These are phyloP conservation scores for Fusarium chlamydosporum DNA, from an alignment of 2,329 filamentous ascomycete genomes.

Conservation along the genomic window DNA sequence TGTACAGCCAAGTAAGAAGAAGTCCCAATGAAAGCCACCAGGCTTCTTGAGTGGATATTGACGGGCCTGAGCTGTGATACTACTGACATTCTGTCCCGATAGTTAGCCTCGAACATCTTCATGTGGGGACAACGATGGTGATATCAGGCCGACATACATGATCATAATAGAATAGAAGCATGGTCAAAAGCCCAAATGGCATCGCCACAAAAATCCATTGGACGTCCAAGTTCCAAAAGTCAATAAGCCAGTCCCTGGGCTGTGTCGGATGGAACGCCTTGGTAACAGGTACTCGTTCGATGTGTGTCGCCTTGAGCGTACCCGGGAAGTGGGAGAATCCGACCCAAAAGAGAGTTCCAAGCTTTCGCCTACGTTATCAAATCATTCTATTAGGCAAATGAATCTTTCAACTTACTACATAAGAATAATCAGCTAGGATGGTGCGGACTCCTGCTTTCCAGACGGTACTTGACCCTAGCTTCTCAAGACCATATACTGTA, in stretches of 20 bases:
- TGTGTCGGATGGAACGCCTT: constrained; percentile 5
- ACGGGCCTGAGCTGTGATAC: constrained; percentile 8
- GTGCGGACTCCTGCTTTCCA: constrained; percentile 2
- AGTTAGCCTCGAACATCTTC: neutral
- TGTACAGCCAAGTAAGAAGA: constrained; percentile 8
- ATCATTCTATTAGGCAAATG: neutral
- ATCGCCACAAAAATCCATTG: constrained; percentile 8
- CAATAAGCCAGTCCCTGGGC: constrained; percentile 1
- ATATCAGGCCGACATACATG: neutral
- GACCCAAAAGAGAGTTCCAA: constrained; percentile 7
- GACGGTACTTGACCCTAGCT: constrained; percentile 1
- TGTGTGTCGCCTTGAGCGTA: neutral
- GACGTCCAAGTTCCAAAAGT: constrained; percentile 9
- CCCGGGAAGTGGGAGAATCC: constrained; percentile 15
- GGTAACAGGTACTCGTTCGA: constrained; percentile 1
- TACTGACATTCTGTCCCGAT: constrained; percentile 1
- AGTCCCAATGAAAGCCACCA: constrained; percentile 15
- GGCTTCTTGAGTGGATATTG: constrained; percentile 12
- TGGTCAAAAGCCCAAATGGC: constrained; percentile 8
- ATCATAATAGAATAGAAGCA: constrained; percentile 16
- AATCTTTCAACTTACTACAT: neutral
- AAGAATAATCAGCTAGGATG: constrained; percentile 8
- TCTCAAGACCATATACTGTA: constrained; percentile 8
- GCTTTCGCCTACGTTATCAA: neutral
- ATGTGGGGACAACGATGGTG: neutral